These are phyloP conservation scores for Musa itinerans DNA, from an alignment of 176 grass and related monocot genomes.

Conservation along the genomic window DNA sequence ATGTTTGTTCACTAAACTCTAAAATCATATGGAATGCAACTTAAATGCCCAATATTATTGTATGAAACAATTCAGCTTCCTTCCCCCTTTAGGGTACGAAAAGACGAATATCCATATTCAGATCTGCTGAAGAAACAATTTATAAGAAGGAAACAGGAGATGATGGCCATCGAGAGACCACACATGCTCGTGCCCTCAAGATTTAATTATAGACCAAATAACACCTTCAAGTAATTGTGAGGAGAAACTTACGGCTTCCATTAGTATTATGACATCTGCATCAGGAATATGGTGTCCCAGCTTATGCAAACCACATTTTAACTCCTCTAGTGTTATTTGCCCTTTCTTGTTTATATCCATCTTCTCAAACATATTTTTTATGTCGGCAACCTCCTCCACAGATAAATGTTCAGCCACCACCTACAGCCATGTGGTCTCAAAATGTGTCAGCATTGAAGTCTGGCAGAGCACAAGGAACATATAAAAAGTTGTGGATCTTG, in stretches of 20 bases:
- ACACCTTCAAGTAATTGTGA: no score
- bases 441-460: background rate
- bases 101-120: no score
- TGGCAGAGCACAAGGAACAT: background rate
- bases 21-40: no score
- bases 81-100: no score
- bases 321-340: slow-evolving; percentile 1
- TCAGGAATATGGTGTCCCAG: slow-evolving; percentile 14
- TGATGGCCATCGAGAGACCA: background rate
- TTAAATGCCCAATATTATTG: no score
- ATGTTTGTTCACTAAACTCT: no score
- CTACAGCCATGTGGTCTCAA: background rate
- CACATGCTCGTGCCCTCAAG: background rate
- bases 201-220: background rate
- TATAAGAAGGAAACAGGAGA: background rate
- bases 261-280: slow-evolving; percentile 10
- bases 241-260: slow-evolving; percentile 12
- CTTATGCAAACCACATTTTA: slow-evolving; percentile 15
- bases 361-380: slow-evolving; percentile 17
- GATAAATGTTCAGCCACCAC: slow-evolving; percentile 19
- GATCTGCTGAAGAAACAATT: no score
- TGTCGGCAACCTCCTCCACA: slow-evolving; percentile 7
- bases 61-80: no score
- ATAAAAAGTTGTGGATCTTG: background rate
- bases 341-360: slow-evolving; percentile 17